A percentile compares a stretch with the other conserved stretches of the same genome.
Conservation (phyloP, 2,329 filamentous ascomycete species). For the Epichloe glyceriae region DNA sequence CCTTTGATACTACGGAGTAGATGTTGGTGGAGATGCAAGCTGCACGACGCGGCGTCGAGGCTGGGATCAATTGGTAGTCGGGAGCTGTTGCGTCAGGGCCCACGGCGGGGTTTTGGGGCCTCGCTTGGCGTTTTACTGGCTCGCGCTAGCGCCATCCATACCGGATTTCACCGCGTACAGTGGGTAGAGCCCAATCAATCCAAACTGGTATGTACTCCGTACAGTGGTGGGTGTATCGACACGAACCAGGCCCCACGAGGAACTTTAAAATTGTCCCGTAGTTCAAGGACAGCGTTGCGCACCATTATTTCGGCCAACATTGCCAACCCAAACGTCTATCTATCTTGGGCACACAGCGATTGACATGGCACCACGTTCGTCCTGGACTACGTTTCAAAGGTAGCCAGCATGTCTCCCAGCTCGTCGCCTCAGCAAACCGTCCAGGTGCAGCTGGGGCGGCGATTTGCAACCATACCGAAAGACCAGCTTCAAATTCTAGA, state of each 20-base stretch:
- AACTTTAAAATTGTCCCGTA: no score
- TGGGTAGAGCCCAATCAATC: not conserved
- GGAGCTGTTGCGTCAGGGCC: not conserved
- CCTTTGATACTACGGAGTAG: not conserved
- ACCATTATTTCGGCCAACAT: no score
- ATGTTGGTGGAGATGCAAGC: not conserved
- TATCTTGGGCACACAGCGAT: not conserved
- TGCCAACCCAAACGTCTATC: no score
- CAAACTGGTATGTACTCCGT: no score
- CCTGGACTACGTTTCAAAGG: not conserved
- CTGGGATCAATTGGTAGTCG: not conserved
- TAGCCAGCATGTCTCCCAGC: constrained; percentile 14
- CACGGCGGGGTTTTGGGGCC: not conserved
- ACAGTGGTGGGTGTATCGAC: no score
- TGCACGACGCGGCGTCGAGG: not conserved
- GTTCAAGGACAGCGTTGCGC: no score
- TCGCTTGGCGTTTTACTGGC: not conserved
- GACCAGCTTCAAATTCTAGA: constrained; percentile 27
- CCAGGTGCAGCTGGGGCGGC: constrained; percentile 14
- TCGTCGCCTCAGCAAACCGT: constrained; percentile 13
- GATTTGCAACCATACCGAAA: constrained; percentile 21
- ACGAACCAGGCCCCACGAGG: no score
- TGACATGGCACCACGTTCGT: not conserved
- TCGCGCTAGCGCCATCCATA: not conserved
- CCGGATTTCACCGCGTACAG: not conserved